Evolutionary conservation across 2,329 filamentous ascomycete species (phyloP).

Genomic region (Claviceps paspali): DNA sequence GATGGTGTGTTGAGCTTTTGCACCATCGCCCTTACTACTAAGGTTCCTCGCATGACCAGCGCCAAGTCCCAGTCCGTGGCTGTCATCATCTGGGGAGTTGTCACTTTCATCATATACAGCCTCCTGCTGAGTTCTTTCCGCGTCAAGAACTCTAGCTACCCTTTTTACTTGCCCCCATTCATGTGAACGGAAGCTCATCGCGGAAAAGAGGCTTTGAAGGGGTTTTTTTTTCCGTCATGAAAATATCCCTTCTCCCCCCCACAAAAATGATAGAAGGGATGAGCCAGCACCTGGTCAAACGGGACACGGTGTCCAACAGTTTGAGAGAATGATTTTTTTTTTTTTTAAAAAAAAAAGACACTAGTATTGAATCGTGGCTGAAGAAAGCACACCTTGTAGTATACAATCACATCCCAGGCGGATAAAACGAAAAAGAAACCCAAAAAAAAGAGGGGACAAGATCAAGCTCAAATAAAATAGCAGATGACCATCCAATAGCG

Average conservation of each 20-base stretch:
- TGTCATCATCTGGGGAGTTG: slow-evolving; percentile 61
- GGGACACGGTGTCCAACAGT: too few relatives aligned
- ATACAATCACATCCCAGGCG: background rate
- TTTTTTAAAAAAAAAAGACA: too few relatives aligned
- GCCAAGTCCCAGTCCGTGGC: slow-evolving; percentile 63
- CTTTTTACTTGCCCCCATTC: slow-evolving; percentile 88
- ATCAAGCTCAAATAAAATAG: background rate
- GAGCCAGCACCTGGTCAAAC: too few relatives aligned
- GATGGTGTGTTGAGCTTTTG: slow-evolving; percentile 70
- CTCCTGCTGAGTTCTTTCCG: slow-evolving; percentile 89
- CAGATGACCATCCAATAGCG: background rate
- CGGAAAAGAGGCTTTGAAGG: background rate
- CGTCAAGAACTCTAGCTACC: slow-evolving; percentile 87
- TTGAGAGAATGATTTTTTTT: too few relatives aligned
- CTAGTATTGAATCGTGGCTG: background rate
- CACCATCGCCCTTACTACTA: slow-evolving; percentile 78
- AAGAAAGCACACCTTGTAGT: background rate
- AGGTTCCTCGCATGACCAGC: slow-evolving; percentile 78
- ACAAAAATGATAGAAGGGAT: too few relatives aligned
- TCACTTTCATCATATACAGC: slow-evolving; percentile 77
- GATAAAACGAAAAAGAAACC: background rate
- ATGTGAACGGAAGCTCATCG: too few relatives aligned
- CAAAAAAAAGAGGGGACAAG: background rate
- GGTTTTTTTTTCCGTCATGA: too few relatives aligned
- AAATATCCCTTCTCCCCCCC: too few relatives aligned